Evolutionary conservation across 495 filamentous ascomycete genomes (phyloP), one percentile per base, ranked within the genome.

Genomic region (Rhypophila decipiens): DNA sequence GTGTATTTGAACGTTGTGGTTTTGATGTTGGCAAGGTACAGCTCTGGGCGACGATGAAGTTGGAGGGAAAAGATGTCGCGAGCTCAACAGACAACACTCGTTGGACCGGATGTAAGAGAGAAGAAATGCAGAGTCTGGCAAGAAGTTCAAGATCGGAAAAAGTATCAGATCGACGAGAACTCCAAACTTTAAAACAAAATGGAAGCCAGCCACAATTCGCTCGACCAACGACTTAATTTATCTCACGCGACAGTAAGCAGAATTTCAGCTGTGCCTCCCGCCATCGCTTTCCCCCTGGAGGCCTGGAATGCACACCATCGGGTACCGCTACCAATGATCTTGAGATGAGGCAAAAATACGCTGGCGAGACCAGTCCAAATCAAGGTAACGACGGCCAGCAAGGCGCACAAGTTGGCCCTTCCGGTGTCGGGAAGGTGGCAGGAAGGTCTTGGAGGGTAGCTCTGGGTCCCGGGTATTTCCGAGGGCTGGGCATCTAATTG

Each of bases 341-440:
- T 7, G 13, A 13, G 27, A 31, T 7, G 13, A 13, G 27, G 13
- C 27, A 31, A 13, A 31, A 7, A 13, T 31, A 13, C 27, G 27
- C 13, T 31, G 27, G 7, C 13, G 27, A 31, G 27, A 13, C 27
- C 27, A 31, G 13, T 7, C 27, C 27, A 31, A 13, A 31, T 31
- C 7, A 13, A 31, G 27, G 27, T 7, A 31, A 31, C 13, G 13
- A 7, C 27, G 13, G 7, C 7, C 12, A 21, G 47, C 47, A 50
- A 42, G 42, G 48, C 29, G 48, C 40, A 44, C 40, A 21, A 38
- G 41, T 27, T 50, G 48, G 41, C 21, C 24, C 41, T 39, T 39
- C 35, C 41, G 41, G 12, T 24, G n/a, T 31, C 27, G 27, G 27
- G 13, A 31, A n/a, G n/a, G n/a, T n/a, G n/a, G n/a, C 38, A 19